phyloP scores from a whole-genome alignment of 2,329 filamentous ascomycete species.

The Aspergillus sp. region DNA sequence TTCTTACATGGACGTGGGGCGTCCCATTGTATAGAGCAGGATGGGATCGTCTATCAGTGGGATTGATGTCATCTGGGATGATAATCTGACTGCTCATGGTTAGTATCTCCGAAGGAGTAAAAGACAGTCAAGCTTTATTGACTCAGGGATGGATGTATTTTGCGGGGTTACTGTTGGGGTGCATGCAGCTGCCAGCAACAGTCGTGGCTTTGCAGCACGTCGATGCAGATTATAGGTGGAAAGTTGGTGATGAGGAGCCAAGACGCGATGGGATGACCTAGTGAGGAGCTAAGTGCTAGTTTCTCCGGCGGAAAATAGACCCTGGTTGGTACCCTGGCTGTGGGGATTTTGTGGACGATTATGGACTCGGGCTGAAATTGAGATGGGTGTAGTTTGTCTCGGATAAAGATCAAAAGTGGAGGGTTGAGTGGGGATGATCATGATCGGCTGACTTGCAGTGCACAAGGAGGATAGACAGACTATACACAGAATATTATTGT shows the following conservation, averaged over 20 bases:
- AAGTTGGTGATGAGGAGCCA: constrained; percentile 13
- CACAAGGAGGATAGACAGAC: background rate
- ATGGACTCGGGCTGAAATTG: too few species aligned
- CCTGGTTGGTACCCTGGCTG: too few species aligned
- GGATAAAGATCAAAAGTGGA: background rate
- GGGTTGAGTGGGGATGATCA: background rate
- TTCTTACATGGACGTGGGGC: too few species aligned
- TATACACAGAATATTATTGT: background rate
- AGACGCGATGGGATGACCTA: background rate
- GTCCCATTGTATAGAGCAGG: too few species aligned
- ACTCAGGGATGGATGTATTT: background rate
- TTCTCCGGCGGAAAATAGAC: constrained; percentile 11
- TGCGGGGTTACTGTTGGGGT: too few species aligned
- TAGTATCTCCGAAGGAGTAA: background rate
- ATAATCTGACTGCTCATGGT: too few species aligned
- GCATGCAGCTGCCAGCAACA: background rate
- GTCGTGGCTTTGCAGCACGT: background rate
- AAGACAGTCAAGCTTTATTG: background rate
- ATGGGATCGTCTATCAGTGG: too few species aligned
- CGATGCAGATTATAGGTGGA: constrained; percentile 20
- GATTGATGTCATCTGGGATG: too few species aligned
- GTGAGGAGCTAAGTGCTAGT: constrained; percentile 1
- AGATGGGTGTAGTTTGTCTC: background rate
- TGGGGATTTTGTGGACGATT: too few species aligned
- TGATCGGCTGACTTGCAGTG: background rate